These are phyloP conservation scores for Mucor irregularis DNA, from an alignment of 371 early-diverging fungal genomes.

Conservation along the genomic window DNA sequence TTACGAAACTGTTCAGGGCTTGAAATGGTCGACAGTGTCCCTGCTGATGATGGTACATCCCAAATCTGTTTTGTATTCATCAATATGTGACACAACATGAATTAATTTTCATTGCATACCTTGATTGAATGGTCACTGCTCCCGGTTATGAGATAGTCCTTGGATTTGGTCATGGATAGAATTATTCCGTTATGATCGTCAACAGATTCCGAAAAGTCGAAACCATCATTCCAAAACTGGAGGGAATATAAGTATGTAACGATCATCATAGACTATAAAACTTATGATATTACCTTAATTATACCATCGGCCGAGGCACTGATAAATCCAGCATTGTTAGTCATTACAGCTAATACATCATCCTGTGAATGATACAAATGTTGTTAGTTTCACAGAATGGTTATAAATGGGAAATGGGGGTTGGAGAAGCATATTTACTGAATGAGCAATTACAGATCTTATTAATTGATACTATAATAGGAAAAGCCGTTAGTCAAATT, in stretches of 20 bases:
- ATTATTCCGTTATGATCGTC: constrained; percentile 66
- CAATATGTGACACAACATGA: not conserved
- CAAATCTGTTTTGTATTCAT: not conserved
- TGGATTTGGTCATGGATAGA: constrained; percentile 62
- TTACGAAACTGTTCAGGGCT: not conserved
- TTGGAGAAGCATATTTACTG: constrained; percentile 35
- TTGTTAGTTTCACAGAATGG: not conserved
- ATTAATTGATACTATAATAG: constrained; percentile 59
- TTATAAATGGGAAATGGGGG: not conserved
- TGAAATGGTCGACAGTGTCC: too few species aligned
- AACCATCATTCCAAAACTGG: constrained; percentile 65
- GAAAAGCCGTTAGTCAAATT: not conserved
- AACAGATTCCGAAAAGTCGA: constrained; percentile 64
- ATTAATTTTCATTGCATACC: constrained; percentile 28
- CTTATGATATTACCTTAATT: constrained; percentile 61
- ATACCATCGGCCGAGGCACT: constrained; percentile 79
- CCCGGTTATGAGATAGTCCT: constrained; percentile 63
- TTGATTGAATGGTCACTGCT: constrained; percentile 73
- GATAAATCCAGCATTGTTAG: constrained; percentile 53
- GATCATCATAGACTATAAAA: too few species aligned
- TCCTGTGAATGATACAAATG: constrained; percentile 33
- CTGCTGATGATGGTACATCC: not conserved
- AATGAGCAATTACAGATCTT: constrained; percentile 64
- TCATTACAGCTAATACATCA: constrained; percentile 66
- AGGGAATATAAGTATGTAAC: too few species aligned